Conservation (phyloP, 2,329 filamentous ascomycete genomes). For the Cytospora chrysosperma region DNA sequence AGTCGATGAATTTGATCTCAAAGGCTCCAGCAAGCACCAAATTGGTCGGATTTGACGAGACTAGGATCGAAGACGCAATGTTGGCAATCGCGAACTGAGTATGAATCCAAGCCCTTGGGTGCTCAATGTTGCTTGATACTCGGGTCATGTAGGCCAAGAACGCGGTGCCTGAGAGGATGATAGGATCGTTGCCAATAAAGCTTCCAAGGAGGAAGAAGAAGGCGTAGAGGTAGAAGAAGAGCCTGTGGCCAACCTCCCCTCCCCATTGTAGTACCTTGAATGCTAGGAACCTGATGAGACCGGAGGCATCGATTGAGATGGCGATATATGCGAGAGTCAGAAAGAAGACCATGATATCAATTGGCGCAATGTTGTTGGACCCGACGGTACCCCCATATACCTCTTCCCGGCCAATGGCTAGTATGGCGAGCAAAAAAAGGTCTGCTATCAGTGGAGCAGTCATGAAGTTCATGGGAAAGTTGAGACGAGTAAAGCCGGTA, state of each 20-base stretch:
- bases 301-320: conserved; percentile 74
- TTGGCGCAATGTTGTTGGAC: conserved; percentile 62
- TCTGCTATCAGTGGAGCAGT: conserved; percentile 70
- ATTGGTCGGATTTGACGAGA: conserved; percentile 77
- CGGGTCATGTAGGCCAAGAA: conserved; percentile 77
- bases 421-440: conserved; percentile 68
- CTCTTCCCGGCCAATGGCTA: conserved; percentile 65
- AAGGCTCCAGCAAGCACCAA: conserved; percentile 73
- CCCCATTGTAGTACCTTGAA: conserved; percentile 69
- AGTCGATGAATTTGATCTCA: conserved; percentile 67
- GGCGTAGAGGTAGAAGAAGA: conserved; percentile 71
- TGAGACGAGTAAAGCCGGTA: conserved; percentile 51
- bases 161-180: conserved; percentile 71
- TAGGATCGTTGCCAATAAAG: conserved; percentile 73
- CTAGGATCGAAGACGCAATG: conserved; percentile 71
- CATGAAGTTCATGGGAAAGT: conserved; percentile 67
- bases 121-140: conserved; percentile 69
- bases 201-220: conserved; percentile 69
- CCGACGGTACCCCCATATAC: conserved; percentile 69
- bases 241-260: conserved; percentile 62
- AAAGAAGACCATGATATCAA: conserved; percentile 76
- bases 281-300: conserved; percentile 67
- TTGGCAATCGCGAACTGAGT: conserved; percentile 72
- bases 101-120: conserved; percentile 71
- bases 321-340: conserved; percentile 73